A percentile compares a stretch with the other conserved stretches of the same genome.
These are phyloP conservation scores for Ophioceras dolichostomum DNA, from an alignment of 2,329 filamentous ascomycete genomes.

Conservation along the genomic window DNA sequence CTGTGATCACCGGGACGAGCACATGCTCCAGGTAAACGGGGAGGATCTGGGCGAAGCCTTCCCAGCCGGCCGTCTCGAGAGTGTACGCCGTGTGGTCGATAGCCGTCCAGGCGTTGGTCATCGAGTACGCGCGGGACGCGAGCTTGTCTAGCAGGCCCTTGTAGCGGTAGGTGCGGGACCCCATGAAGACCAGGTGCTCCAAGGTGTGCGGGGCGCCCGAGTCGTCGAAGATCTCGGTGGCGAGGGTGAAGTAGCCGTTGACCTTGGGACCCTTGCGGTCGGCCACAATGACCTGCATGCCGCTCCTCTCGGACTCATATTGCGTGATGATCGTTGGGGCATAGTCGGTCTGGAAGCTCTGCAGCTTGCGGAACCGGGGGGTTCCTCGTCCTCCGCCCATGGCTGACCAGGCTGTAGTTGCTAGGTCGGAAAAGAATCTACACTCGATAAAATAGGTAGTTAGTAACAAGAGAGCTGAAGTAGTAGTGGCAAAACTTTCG, in stretches of 20 bases:
- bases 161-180: slow-evolving; percentile 85
- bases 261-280: slow-evolving; percentile 92
- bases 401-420: too few species aligned
- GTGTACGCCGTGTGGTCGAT: slow-evolving; percentile 96
- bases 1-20: slow-evolving; percentile 80
- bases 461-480: too few species aligned
- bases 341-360: slow-evolving; percentile 82
- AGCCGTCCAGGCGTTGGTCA: slow-evolving; percentile 94
- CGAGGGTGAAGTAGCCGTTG: slow-evolving; percentile 86
- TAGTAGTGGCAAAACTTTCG: too few species aligned
- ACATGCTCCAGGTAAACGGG: slow-evolving; percentile 94
- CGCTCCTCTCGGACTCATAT: slow-evolving; percentile 90
- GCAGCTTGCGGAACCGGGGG: slow-evolving; percentile 66
- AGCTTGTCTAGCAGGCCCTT: slow-evolving; percentile 93
- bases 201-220: slow-evolving; percentile 83
- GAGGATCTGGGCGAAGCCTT: slow-evolving; percentile 87
- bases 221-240: slow-evolving; percentile 95
- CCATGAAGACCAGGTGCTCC: slow-evolving; percentile 79
- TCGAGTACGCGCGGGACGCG: slow-evolving; percentile 83
- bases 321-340: slow-evolving; percentile 80
- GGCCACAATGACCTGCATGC: slow-evolving; percentile 87
- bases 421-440: too few species aligned
- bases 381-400: slow-evolving; percentile 42
- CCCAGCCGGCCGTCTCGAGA: slow-evolving; percentile 90
- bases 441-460: too few species aligned